Evolutionary conservation across 306 rosid species (phyloP), one percentile per base, ranked within the genome.

Genomic region (Lathyrus aphaca): DNA sequence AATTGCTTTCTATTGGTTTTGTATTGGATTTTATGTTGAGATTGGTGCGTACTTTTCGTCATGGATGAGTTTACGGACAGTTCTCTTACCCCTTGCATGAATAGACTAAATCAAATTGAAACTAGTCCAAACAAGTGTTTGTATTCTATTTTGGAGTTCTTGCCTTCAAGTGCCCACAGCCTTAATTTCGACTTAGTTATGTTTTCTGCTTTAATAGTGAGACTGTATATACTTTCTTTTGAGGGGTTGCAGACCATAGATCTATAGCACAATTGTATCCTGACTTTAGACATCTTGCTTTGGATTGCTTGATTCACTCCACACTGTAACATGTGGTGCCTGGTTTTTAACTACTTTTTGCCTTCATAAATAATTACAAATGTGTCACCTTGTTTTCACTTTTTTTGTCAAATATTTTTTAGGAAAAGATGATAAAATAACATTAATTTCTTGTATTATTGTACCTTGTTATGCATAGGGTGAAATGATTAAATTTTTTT

Each of bases 251-350:
- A 32, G 51, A 56, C 50, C 51, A n/a, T 45, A 45, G 11, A 46
- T 6, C 53, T 32, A 14, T 44, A 63, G 45, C 73, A 55, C 12
- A 9, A 14, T 64, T 64, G 45, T 74, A 54, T 74, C 53, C 44
- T 57, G 4, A 32, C 30, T 56, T 66, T 74, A 23, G 54, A 38
- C 25, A 48, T 58, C 62, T 46, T 9, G 14, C 63, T 37, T 68
- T 75, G 38, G 66, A 62, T 57, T 65, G 35, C 66, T 73, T 51
- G 44, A 43, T 64, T 74, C 54, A 74, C 66, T 44, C 29, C 43
- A 54, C 18, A 6, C 23, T 5, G 23, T 58, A 54, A 55, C 23
- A 63, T 66, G 25, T 23, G 64, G 7, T 72, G 21, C 46, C 32
- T 27, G 10, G 70, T 44, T 67, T 32, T 18, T 35, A 45, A 23